A percentile compares a stretch with the other conserved stretches of the same genome.
Evolutionary conservation across 2,329 filamentous ascomycete genomes (phyloP).

Genomic region (Aspergillus caelatus): DNA sequence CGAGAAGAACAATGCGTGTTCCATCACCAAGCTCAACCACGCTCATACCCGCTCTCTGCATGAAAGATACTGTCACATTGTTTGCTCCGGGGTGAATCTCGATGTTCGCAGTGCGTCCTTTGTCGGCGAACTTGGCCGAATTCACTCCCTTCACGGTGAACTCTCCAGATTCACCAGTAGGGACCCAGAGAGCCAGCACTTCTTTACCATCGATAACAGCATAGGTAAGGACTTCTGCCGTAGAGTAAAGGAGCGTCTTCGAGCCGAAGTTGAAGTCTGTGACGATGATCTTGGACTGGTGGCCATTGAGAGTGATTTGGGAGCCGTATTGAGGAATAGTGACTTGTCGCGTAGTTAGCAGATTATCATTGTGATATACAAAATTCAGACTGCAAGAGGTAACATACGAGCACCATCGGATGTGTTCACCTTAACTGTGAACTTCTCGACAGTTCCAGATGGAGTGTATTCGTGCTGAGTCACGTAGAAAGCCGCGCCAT

Average conservation of each 20-base stretch:
- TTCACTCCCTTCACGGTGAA: slow-evolving; percentile 51
- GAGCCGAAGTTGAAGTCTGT: slow-evolving; percentile 61
- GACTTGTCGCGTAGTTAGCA: slow-evolving; percentile 48
- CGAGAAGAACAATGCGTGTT: slow-evolving; percentile 55
- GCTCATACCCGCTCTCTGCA: slow-evolving; percentile 53
- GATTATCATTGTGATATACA: background rate
- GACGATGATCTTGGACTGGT: slow-evolving; percentile 64
- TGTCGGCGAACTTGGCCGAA: slow-evolving; percentile 41
- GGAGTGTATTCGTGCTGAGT: slow-evolving; percentile 59
- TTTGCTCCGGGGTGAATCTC: slow-evolving; percentile 46
- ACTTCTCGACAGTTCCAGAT: slow-evolving; percentile 54
- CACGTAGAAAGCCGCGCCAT: slow-evolving; percentile 62
- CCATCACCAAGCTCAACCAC: slow-evolving; percentile 53
- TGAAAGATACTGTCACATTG: slow-evolving; percentile 52
- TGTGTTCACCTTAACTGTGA: slow-evolving; percentile 59
- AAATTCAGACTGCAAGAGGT: background rate
- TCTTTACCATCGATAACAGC: slow-evolving; percentile 52
- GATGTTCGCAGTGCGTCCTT: slow-evolving; percentile 46
- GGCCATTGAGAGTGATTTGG: slow-evolving; percentile 58
- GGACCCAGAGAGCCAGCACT: slow-evolving; percentile 56
- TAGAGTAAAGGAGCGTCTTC: slow-evolving; percentile 57
- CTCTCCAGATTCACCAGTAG: slow-evolving; percentile 58
- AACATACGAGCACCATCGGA: slow-evolving; percentile 49
- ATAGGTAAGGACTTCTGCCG: slow-evolving; percentile 58
- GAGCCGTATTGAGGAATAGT: slow-evolving; percentile 47